Evolutionary conservation across 768 basidiomycete genomes (phyloP), one percentile per base, ranked within the genome.

Genomic region (Daedaleopsis sinensis): DNA sequence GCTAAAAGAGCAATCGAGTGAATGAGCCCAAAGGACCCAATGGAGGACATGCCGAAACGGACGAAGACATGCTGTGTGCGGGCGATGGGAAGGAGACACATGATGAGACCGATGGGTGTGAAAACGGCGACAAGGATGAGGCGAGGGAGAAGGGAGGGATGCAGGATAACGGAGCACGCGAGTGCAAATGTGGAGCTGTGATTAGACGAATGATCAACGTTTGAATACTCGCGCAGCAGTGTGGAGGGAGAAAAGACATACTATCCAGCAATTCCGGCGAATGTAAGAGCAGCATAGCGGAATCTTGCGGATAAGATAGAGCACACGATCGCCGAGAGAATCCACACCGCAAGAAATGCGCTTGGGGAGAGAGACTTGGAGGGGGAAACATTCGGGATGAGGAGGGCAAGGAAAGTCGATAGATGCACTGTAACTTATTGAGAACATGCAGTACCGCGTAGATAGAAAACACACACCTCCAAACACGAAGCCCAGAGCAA

Each of bases 261-360:
- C 86, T 85, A 87, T 68, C 87, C 87, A 37, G 79, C 75, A 11
- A 86, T 65, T 9, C 82, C 83, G 19, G 77, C 66, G 65, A 84
- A 78, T 1, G 76, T 57, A 16, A 86, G 72, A 3, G 87, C 82
- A 38, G 73, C 79, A 65, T 80, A 79, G 51, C 79, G 77, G 74
- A 82, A 89, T 42, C 88, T 77, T 13, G 82, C 87, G 9, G 79
- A 79, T 5, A 86, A 67, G n/a, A 81, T 60, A 0, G 81, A 79
- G 36, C 81, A 80, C 18, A 78, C 61, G n/a, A 81, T 62, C 21
- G 77, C 79, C 0, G 83, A 81, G 13, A 89, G 64, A 16, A 88
- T 62, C 85, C 86, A 89, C 21, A 87, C 77, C 12, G 84, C 80
- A 13, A 87, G 66, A 69, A 90, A 90, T 7, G 84, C 74, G 39